Evolutionary conservation across 164 flowering plant genomes (phyloP).

Genomic region (Houttuynia cordata): DNA sequence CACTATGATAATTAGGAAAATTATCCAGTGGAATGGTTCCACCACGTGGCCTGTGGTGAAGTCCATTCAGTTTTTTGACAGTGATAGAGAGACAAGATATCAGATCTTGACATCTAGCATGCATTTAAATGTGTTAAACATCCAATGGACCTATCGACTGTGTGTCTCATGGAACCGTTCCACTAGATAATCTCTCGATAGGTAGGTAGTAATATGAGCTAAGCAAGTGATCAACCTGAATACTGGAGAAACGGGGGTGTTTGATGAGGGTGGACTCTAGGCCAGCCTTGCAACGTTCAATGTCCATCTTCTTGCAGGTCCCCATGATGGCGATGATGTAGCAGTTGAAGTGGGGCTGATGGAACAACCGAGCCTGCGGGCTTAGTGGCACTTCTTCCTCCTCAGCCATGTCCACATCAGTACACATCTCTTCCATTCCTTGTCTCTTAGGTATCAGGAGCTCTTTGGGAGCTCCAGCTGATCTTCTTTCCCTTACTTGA

Average conservation of each 20-base stretch:
- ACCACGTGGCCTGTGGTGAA: too few relatives aligned
- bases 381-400: conserved; percentile 28
- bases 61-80: too few relatives aligned
- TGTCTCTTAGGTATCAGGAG: background rate
- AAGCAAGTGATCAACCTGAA: conserved; percentile 16
- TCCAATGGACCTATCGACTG: too few relatives aligned
- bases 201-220: too few relatives aligned
- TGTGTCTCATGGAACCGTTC: too few relatives aligned
- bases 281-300: conserved; percentile 13
- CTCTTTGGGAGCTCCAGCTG: background rate
- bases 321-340: conserved; percentile 36
- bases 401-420: background rate
- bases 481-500: background rate
- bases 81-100: too few relatives aligned
- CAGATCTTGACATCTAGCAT: too few relatives aligned
- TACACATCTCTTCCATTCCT: background rate
- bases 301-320: conserved; percentile 18
- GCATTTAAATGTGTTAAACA: too few relatives aligned
- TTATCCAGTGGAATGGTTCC: too few relatives aligned
- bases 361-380: conserved; percentile 35
- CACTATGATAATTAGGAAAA: too few relatives aligned
- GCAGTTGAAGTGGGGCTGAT: conserved; percentile 26
- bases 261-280: conserved; percentile 16
- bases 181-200: too few relatives aligned
- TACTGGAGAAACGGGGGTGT: conserved; percentile 43